Base-by-base conservation (phyloP, 1,284 basidiomycete genomes). In the Heterobasidion parviporum region DNA sequence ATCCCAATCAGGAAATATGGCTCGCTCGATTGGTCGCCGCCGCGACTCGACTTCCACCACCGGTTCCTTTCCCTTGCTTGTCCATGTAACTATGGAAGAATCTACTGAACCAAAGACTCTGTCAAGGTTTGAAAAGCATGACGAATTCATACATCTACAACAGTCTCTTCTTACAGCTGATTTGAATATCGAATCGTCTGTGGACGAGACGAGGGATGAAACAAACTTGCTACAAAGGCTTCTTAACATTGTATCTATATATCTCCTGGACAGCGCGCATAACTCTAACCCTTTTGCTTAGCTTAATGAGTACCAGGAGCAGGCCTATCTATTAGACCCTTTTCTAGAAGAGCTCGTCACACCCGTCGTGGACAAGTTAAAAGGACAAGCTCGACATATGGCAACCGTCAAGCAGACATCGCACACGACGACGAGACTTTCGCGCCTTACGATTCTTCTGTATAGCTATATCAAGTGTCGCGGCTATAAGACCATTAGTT, bases 261-360 rank as follows among this genome's bases (percentile, higher is more conserved):
- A n/a, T 50, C 53, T 20, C 38, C 58, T 20, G 59, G 47, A 43
- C 48, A 45, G 50, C 38, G 8, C 16, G 32, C 16, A 2, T 20
- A 45, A 1, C 46, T 34, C 20, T 53, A n/a, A n/a, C 20, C 18
- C 56, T 43, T 56, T 15, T 14, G 7, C 33, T 41, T 34, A 98
- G 94, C 80, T 98, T 45, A 82, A 85, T 67, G 81, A 86, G 67
- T 99, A 98, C 66, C 94, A 98, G 67, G 95, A 98, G 58, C 91
- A 96, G 64, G 79, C 94, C 2, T 93, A 95, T 65, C 80, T 99
- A 0, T 79, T 98, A n/a, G 97, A 99, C 68, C 94, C 95, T n/a
- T 87, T 83, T 64, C 79, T 99, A n/a, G 90, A 94, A 64, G 67
- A 74, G 15, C 84, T 99, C 57, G 82, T 98, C 10, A 70, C 76